These are phyloP conservation scores for Colletotrichum spaethianum DNA, from an alignment of 2,329 filamentous ascomycete genomes.

Conservation along the genomic window DNA sequence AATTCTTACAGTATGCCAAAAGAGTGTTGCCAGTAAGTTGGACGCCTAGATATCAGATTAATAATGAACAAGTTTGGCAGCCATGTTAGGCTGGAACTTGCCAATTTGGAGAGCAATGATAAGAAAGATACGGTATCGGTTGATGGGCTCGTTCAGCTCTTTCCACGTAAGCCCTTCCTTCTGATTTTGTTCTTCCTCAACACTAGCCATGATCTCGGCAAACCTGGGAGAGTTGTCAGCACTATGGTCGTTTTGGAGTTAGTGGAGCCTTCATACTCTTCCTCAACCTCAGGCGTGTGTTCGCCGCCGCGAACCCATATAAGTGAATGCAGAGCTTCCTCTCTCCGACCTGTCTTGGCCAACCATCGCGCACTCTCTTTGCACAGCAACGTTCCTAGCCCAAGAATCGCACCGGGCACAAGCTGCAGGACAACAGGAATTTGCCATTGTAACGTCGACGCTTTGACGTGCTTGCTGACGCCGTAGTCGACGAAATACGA, in stretches of 20 bases:
- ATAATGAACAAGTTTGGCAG: neutral
- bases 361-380: slow-evolving; percentile 64
- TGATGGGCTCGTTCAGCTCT: slow-evolving; percentile 61
- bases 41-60: slow-evolving; percentile 44
- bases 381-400: slow-evolving; percentile 63
- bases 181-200: slow-evolving; percentile 61
- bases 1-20: slow-evolving; percentile 60
- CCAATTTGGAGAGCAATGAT: slow-evolving; percentile 65
- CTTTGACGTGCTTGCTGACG: slow-evolving; percentile 55
- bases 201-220: slow-evolving; percentile 59
- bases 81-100: slow-evolving; percentile 29
- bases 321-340: slow-evolving; percentile 63
- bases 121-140: slow-evolving; percentile 63
- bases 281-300: slow-evolving; percentile 48
- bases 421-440: slow-evolving; percentile 64
- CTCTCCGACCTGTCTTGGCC: slow-evolving; percentile 58
- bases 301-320: slow-evolving; percentile 67
- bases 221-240: slow-evolving; percentile 47
- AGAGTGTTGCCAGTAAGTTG: slow-evolving; percentile 67
- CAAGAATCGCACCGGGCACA: slow-evolving; percentile 61
- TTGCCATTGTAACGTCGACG: slow-evolving; percentile 63
- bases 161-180: slow-evolving; percentile 62
- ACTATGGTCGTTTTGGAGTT: neutral
- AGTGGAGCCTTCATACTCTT: slow-evolving; percentile 48
- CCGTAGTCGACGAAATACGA: slow-evolving; percentile 62